Evolutionary conservation across 1,139 yeast genomes (phyloP).

Genomic region (Lodderomyces elongisporus): DNA sequence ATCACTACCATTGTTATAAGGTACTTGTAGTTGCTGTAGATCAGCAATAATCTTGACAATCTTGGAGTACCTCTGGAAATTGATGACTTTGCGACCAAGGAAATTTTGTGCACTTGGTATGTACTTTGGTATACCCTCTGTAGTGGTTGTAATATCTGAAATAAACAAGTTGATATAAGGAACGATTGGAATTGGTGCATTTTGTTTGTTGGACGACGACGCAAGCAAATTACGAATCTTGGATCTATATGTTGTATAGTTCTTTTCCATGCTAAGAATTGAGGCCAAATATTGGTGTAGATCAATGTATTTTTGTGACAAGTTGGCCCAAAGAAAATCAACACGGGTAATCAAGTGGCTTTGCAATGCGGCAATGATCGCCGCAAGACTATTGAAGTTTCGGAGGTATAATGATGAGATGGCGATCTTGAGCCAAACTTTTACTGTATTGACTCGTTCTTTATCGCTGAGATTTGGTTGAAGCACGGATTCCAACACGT

Average conservation of each 20-base stretch:
- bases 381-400: slow-evolving; percentile 84
- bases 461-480: slow-evolving; percentile 47
- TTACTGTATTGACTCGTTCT: slow-evolving; percentile 55
- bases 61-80: slow-evolving; percentile 77
- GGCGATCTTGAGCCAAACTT: slow-evolving; percentile 82
- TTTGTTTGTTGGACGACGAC: slow-evolving; percentile 14
- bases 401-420: slow-evolving; percentile 75
- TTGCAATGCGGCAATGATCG: slow-evolving; percentile 80
- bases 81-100: slow-evolving; percentile 58
- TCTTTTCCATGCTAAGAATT: slow-evolving; percentile 78
- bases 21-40: slow-evolving; percentile 69
- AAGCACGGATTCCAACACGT: slow-evolving; percentile 74
- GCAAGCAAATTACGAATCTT: slow-evolving; percentile 56
- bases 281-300: slow-evolving; percentile 64
- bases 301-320: slow-evolving; percentile 62
- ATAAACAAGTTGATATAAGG: slow-evolving; percentile 83
- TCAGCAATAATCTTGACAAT: slow-evolving; percentile 73
- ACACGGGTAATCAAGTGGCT: slow-evolving; percentile 74
- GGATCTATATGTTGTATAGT: slow-evolving; percentile 69
- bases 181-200: slow-evolving; percentile 49
- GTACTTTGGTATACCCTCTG: slow-evolving; percentile 78
- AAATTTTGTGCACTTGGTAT: slow-evolving; percentile 60
- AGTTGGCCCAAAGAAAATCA: slow-evolving; percentile 56
- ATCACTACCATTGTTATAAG: slow-evolving; percentile 28
- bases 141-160: slow-evolving; percentile 82